Evolutionary conservation across 169 alveolate genomes (phyloP), one percentile per base, ranked within the genome.

Genomic region (Plasmodium relictum): DNA sequence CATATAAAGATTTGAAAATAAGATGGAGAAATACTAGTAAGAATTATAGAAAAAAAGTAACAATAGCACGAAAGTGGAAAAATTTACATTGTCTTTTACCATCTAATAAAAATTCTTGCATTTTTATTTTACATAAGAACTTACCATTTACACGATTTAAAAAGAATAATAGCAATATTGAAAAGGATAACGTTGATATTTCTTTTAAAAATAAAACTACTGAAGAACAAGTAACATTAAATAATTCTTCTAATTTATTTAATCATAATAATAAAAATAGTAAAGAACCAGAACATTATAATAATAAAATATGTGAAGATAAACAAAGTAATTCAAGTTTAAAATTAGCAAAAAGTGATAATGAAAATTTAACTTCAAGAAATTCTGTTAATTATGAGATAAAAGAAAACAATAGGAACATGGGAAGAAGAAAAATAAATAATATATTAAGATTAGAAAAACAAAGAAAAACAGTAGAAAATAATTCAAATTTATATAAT

Each of bases 31-130:
- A 89, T 9, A 92, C 96, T 3, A 88, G 95, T 3, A 87, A 88
- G 63, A 92, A 94, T 61, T 89, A 95, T 22, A 59, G 93, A 24
- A 93, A 93, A 48, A 80, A 94, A 61, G 89, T 94, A 20, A 71
- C 93, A 6, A 89, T 94, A n/a, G 96, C 96, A 0, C 26, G 96
- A 54, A 94, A 94, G 71, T 94, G 96, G 96, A 68, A 95, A 58
- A 94, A 92, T 26, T 92, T 95, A n/a, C 93, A 92, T 70, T 92
- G 94, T 88, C 54, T 92, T 3, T 59, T 91, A 24, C 96, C 96
- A 10, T 74, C 90, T 22, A 89, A 74, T 61, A 93, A 89, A n/a
- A 89, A 83, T 10, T 88, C 95, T 1, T 94, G 96, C 54, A 94
- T 85, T 22, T 94, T 94, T 52, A 86, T 94, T 74, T 63, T 90